These are phyloP conservation scores for Cardamine occulta DNA, from an alignment of 345 rosid genomes.

Conservation along the genomic window DNA sequence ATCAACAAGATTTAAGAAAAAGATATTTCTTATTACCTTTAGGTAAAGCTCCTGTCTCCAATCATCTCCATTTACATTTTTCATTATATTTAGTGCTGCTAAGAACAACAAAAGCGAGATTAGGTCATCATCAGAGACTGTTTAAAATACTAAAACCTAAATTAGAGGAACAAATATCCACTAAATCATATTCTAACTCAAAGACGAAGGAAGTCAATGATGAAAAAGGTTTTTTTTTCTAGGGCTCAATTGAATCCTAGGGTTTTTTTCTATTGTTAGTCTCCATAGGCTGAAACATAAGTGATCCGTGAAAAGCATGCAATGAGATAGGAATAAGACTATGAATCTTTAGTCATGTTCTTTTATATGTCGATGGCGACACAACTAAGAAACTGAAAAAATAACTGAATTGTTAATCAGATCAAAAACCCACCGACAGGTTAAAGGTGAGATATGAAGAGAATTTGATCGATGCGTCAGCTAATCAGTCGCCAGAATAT, in stretches of 20 bases:
- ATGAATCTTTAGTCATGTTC: no score
- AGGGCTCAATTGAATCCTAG: slow-evolving; percentile 49
- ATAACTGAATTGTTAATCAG: no score
- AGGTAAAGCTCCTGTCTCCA: slow-evolving; percentile 89
- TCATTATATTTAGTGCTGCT: slow-evolving; percentile 13
- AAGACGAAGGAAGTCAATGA: neutral
- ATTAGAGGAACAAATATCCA: slow-evolving; percentile 31
- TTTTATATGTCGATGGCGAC: no score
- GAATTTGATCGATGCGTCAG: no score
- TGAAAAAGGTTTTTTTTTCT: neutral
- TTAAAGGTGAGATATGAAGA: no score
- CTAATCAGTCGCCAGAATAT: no score
- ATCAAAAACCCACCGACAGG: no score
- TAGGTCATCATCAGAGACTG: slow-evolving; percentile 11
- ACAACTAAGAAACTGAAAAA: no score
- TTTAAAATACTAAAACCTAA: neutral
- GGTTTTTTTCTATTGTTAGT: slow-evolving; percentile 46
- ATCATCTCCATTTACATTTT: slow-evolving; percentile 65
- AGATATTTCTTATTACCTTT: slow-evolving; percentile 53
- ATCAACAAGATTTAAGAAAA: slow-evolving; percentile 19
- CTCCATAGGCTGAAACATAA: neutral
- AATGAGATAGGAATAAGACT: neutral
- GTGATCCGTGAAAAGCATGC: neutral
- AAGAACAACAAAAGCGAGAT: slow-evolving; percentile 7
- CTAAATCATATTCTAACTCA: slow-evolving; percentile 1